These are phyloP conservation scores for Dichomitus squalens DNA, from an alignment of 1,284 basidiomycete genomes.

Conservation along the genomic window DNA sequence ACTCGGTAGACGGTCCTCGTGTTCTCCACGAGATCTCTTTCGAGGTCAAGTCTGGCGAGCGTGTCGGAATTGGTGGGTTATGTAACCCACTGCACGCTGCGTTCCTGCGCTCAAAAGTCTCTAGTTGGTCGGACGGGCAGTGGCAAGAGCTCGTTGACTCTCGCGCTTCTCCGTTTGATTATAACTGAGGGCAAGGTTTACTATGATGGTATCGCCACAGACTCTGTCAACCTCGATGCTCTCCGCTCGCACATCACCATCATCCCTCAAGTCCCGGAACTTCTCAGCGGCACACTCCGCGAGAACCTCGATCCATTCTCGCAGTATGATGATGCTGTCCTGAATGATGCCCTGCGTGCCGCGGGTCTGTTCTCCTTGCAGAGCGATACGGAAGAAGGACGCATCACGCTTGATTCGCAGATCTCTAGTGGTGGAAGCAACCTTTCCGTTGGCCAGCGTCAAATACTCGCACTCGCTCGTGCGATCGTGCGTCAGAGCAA, in stretches of 20 bases:
- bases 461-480: conserved; percentile 47
- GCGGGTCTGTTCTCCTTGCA: conserved; percentile 35
- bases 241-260: conserved; percentile 50
- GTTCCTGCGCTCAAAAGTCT: background rate
- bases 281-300: conserved; percentile 37
- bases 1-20: conserved; percentile 45
- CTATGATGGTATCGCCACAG: conserved; percentile 36
- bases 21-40: conserved; percentile 53
- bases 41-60: conserved; percentile 51
- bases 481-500: conserved; percentile 37
- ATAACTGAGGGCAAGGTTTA: conserved; percentile 47
- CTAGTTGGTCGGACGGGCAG: conserved; percentile 65
- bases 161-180: conserved; percentile 47
- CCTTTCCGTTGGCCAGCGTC: conserved; percentile 32
- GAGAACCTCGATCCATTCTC: conserved; percentile 49
- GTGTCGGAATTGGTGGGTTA: conserved; percentile 64
- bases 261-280: conserved; percentile 46
- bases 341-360: conserved; percentile 34
- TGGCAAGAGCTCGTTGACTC: conserved; percentile 44
- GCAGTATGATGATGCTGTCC: conserved; percentile 49
- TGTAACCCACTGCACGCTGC: background rate
- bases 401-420: conserved; percentile 37
- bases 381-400: conserved; percentile 29
- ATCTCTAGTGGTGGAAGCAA: conserved; percentile 43
- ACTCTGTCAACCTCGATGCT: conserved; percentile 62